These are phyloP conservation scores for Bothriochloa decipiens DNA, from an alignment of 176 grass and related monocot species.

Conservation along the genomic window DNA sequence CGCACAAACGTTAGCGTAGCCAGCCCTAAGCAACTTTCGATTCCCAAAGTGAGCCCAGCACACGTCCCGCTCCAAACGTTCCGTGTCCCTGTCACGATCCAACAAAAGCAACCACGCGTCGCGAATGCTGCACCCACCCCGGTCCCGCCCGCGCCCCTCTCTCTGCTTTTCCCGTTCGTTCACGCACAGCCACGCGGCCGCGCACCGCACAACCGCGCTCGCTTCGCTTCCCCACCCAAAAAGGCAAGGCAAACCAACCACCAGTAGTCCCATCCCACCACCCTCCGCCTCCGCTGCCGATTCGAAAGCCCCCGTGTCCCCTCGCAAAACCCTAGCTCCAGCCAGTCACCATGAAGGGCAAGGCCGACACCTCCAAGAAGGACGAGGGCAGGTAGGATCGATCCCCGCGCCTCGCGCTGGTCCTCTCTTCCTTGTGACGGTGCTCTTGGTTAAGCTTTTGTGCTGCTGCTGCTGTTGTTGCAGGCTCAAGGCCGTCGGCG, in stretches of 20 bases:
- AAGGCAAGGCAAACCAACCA: constrained; percentile 21
- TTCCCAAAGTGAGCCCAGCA: too few species aligned
- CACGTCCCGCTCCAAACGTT: too few species aligned
- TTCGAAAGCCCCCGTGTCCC: constrained; percentile 36
- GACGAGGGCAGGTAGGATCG: constrained; percentile 58
- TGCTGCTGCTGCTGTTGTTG: background rate
- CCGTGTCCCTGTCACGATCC: too few species aligned
- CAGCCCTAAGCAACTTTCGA: too few species aligned
- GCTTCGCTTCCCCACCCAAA: constrained; percentile 30
- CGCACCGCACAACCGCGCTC: constrained; percentile 29
- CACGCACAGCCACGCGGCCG: constrained; percentile 49
- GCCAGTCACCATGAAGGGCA: constrained; percentile 52
- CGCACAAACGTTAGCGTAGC: too few species aligned
- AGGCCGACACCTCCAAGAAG: constrained; percentile 55
- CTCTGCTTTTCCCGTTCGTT: background rate
- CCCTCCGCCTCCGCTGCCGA: constrained; percentile 21
- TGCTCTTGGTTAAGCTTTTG: constrained; percentile 1
- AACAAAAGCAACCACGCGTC: constrained; percentile 33
- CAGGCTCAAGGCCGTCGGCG: constrained; percentile 51
- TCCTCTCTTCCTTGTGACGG: background rate
- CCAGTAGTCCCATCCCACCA: constrained; percentile 5
- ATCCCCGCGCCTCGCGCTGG: background rate
- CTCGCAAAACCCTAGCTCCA: constrained; percentile 60
- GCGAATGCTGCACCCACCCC: constrained; percentile 13
- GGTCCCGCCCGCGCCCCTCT: constrained; percentile 21